phyloP scores from a whole-genome alignment of 805 yeast genomes.

The Ogataea thermomethanolica region DNA sequence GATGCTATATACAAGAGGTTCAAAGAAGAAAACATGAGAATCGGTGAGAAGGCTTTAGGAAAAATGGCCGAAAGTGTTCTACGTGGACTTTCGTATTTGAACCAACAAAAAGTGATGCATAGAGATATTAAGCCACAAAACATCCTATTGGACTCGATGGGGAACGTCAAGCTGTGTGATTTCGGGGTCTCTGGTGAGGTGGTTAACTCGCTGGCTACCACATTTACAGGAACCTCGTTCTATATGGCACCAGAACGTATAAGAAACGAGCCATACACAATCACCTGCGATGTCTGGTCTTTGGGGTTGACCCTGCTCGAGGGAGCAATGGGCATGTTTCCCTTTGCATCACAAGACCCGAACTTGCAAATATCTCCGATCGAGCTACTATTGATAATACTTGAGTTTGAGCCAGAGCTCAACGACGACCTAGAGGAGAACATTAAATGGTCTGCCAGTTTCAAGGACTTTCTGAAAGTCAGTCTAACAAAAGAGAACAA shows the following conservation, averaged over 20 bases:
- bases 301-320: slow-evolving; percentile 87
- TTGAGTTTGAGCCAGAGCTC: slow-evolving; percentile 77
- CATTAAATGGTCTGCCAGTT: slow-evolving; percentile 77
- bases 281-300: slow-evolving; percentile 96
- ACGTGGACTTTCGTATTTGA: slow-evolving; percentile 81
- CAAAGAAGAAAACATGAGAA: slow-evolving; percentile 70
- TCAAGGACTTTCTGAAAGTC: slow-evolving; percentile 75
- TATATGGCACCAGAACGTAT: slow-evolving; percentile 99
- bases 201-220: slow-evolving; percentile 90
- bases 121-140: slow-evolving; percentile 96
- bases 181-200: slow-evolving; percentile 98
- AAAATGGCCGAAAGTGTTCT: slow-evolving; percentile 85
- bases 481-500: slow-evolving; percentile 77
- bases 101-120: slow-evolving; percentile 84
- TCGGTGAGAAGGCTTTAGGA: slow-evolving; percentile 91
- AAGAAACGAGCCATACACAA: slow-evolving; percentile 92
- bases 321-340: slow-evolving; percentile 90
- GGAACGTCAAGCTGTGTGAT: slow-evolving; percentile 90
- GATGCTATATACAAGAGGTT: slow-evolving; percentile 88
- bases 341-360: slow-evolving; percentile 46
- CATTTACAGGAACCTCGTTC: slow-evolving; percentile 95
- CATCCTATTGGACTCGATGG: slow-evolving; percentile 68
- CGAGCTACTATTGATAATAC: slow-evolving; percentile 75
- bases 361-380: slow-evolving; percentile 67
- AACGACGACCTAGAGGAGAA: slow-evolving; percentile 73